Percentiles rank a stretch among this genome's conserved stretches.
Conservation (phyloP, 139 green algal genomes). For the Tetradesmus lagerheimii region DNA sequence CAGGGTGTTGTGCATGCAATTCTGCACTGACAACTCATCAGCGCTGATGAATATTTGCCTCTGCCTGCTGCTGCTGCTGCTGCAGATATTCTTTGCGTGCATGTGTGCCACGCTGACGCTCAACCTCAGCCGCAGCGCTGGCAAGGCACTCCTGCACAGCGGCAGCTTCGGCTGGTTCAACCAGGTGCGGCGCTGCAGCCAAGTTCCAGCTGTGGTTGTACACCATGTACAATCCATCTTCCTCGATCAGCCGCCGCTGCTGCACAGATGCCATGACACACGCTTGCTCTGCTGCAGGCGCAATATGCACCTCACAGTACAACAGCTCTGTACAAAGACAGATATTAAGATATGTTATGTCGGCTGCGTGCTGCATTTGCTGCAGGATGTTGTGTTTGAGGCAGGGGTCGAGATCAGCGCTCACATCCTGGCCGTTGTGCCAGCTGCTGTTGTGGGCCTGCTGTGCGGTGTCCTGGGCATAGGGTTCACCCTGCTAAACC, state of each 20-base stretch:
- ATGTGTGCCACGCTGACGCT: conserved; percentile 79
- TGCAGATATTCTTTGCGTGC: conserved; percentile 78
- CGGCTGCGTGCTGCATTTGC: not conserved
- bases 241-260: no score
- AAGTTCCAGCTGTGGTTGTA: no score
- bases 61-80: not conserved
- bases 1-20: not conserved
- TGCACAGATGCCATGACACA: no score
- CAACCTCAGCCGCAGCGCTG: conserved; percentile 74
- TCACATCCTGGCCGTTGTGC: conserved; percentile 83
- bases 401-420: conserved; percentile 63
- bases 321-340: no score
- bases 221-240: no score
- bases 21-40: not conserved
- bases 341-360: no score
- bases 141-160: conserved; percentile 59
- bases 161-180: conserved; percentile 70
- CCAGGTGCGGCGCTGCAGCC: conserved; percentile 27
- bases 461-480: conserved; percentile 77
- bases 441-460: conserved; percentile 80
- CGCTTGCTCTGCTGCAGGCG: no score
- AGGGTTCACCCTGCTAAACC: conserved; percentile 85
- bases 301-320: no score
- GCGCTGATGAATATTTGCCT: no score
- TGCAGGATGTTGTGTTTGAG: conserved; percentile 52